A percentile compares a stretch with the other conserved stretches of the same genome.
phyloP scores from a whole-genome alignment of 2,329 filamentous ascomycete genomes.

The Colletotrichum falcatum region DNA sequence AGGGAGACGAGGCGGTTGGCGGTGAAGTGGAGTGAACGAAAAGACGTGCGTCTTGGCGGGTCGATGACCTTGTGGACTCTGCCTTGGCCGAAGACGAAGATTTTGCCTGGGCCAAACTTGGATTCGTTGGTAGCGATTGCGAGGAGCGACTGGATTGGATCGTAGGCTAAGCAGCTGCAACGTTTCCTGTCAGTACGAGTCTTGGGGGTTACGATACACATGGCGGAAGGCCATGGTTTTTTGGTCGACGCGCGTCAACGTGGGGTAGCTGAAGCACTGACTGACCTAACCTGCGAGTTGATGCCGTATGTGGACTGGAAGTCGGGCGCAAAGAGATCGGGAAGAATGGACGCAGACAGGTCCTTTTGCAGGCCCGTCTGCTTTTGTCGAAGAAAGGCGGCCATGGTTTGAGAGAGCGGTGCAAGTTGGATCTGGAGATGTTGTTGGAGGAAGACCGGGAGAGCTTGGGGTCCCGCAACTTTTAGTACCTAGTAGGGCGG shows the following conservation, averaged over 20 bases:
- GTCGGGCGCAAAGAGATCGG: conserved; percentile 84
- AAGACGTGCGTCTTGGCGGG: conserved; percentile 78
- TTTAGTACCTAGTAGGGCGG: conserved; percentile 34
- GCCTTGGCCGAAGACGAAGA: conserved; percentile 88
- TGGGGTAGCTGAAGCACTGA: conserved; percentile 44
- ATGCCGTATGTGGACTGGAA: conserved; percentile 87
- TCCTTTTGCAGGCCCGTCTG: conserved; percentile 94
- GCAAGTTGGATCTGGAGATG: conserved; percentile 39
- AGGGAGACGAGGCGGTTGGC: conserved; percentile 87
- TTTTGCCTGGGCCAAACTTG: conserved; percentile 85
- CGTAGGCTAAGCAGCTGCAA: conserved; percentile 86
- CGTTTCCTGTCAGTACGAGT: conserved; percentile 44
- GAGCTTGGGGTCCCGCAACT: conserved; percentile 21
- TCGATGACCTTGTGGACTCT: conserved; percentile 82
- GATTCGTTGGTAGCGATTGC: conserved; percentile 92
- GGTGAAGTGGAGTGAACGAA: conserved; percentile 84
- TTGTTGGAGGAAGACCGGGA: conserved; percentile 27
- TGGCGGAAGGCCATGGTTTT: neutral
- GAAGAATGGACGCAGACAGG: conserved; percentile 82
- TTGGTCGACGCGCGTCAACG: conserved; percentile 40
- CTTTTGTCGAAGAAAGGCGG: conserved; percentile 86
- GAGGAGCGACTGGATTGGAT: conserved; percentile 92
- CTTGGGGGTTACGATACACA: neutral
- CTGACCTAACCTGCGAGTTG: conserved; percentile 77
- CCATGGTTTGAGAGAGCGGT: conserved; percentile 38